phyloP scores from a whole-genome alignment of 2,329 filamentous ascomycete genomes.

The Gnomoniopsis sp. region DNA sequence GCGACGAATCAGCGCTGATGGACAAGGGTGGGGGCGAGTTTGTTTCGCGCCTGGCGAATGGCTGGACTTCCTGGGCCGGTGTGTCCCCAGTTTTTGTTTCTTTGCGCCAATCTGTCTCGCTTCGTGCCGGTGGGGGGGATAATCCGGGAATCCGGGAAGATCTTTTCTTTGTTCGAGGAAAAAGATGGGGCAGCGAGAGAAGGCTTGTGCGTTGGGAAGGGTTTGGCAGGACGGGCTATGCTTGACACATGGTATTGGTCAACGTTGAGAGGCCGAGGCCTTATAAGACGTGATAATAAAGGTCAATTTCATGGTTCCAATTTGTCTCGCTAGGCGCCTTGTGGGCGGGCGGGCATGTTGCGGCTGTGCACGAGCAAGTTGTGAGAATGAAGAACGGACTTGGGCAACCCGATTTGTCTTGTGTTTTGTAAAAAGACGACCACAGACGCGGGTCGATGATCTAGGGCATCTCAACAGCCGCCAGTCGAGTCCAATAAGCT shows the following conservation, averaged over 20 bases:
- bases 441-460: neutral
- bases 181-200: neutral
- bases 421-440: neutral
- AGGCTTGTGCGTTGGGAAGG: neutral
- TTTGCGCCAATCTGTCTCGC: slow-evolving; percentile 1
- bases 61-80: neutral
- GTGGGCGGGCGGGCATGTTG: neutral
- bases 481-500: slow-evolving; percentile 15
- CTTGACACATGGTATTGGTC: neutral
- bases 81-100: neutral
- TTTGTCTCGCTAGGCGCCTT: slow-evolving; percentile 13
- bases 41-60: slow-evolving; percentile 7
- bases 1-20: slow-evolving; percentile 7
- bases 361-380: slow-evolving; percentile 1
- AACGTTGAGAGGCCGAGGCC: neutral
- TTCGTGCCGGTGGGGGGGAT: slow-evolving; percentile 5
- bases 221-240: neutral
- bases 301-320: neutral
- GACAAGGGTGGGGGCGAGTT: slow-evolving; percentile 2
- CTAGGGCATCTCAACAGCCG: slow-evolving; percentile 11
- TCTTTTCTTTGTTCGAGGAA: neutral
- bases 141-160: neutral
- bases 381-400: neutral
- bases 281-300: neutral
- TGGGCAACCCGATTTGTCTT: slow-evolving; percentile 11